These are phyloP conservation scores for Vicia sativa DNA, from an alignment of 306 rosid species.

Conservation along the genomic window DNA sequence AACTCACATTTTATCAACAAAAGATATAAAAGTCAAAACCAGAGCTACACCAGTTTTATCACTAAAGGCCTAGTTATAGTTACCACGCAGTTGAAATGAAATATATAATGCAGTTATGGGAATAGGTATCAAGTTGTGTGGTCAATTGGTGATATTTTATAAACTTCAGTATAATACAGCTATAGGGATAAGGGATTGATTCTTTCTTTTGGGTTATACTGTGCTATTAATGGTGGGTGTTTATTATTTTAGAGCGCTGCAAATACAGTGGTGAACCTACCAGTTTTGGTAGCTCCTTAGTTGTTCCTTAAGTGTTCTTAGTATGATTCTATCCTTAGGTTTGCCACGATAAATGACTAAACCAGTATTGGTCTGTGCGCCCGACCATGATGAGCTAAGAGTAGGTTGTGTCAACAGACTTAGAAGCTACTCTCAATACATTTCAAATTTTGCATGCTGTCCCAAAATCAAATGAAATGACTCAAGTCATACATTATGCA, in stretches of 20 bases:
- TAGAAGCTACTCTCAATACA: conserved; percentile 22
- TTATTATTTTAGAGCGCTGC: not conserved
- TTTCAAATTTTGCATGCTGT: conserved; percentile 15
- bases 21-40: conserved; percentile 31
- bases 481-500: conserved; percentile 9
- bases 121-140: too few species aligned
- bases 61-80: conserved; percentile 9
- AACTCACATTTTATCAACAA: conserved; percentile 26
- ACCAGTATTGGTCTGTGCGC: not conserved
- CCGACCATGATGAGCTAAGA: not conserved
- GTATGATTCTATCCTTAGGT: not conserved
- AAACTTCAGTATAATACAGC: not conserved
- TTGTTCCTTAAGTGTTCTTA: not conserved
- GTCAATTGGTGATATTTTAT: not conserved
- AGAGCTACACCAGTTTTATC: conserved; percentile 25
- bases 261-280: not conserved
- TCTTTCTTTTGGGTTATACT: conserved; percentile 7
- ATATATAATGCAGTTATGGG: not conserved
- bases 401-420: conserved; percentile 1
- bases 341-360: not conserved
- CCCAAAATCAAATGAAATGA: conserved; percentile 35
- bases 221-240: not conserved
- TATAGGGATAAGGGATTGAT: not conserved
- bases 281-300: not conserved
- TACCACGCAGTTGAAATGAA: not conserved